These are phyloP conservation scores for Cyphellophora attinorum DNA, from an alignment of 2,329 filamentous ascomycete species.

Conservation along the genomic window DNA sequence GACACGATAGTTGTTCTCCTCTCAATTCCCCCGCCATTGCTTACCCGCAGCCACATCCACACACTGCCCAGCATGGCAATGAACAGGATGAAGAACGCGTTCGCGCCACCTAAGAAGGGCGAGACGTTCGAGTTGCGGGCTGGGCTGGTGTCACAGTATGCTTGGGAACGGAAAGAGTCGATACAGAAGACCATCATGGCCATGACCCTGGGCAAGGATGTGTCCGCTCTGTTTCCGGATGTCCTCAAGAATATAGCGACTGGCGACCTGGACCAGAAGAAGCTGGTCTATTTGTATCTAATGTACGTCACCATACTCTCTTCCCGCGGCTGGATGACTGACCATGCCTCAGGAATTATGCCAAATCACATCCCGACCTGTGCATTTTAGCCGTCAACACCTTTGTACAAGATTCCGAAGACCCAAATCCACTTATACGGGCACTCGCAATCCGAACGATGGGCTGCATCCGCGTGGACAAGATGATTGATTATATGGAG, in stretches of 20 bases:
- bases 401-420: constrained; percentile 97
- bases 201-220: constrained; percentile 98
- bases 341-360: constrained; percentile 74
- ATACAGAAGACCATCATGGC: constrained; percentile 99
- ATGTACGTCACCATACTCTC: constrained; percentile 54
- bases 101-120: constrained; percentile 86
- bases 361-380: constrained; percentile 95
- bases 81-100: constrained; percentile 89
- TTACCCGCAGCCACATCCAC: neutral
- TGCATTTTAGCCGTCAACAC: constrained; percentile 99
- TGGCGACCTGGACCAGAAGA: constrained; percentile 91
- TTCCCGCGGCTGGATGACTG: constrained; percentile 1
- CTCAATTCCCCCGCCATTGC: neutral
- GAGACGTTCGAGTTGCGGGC: constrained; percentile 97
- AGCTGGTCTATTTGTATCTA: constrained; percentile 94
- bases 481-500: constrained; percentile 99
- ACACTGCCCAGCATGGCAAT: constrained; percentile 66
- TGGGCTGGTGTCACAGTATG: constrained; percentile 91
- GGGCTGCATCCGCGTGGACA: constrained; percentile 96
- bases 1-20: neutral
- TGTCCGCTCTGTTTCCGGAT: constrained; percentile 92
- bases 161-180: constrained; percentile 94
- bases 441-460: constrained; percentile 94
- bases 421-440: constrained; percentile 90
- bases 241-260: constrained; percentile 99